Base-by-base conservation (phyloP, 2,329 filamentous ascomycete genomes). In the Colletotrichum sp. region DNA sequence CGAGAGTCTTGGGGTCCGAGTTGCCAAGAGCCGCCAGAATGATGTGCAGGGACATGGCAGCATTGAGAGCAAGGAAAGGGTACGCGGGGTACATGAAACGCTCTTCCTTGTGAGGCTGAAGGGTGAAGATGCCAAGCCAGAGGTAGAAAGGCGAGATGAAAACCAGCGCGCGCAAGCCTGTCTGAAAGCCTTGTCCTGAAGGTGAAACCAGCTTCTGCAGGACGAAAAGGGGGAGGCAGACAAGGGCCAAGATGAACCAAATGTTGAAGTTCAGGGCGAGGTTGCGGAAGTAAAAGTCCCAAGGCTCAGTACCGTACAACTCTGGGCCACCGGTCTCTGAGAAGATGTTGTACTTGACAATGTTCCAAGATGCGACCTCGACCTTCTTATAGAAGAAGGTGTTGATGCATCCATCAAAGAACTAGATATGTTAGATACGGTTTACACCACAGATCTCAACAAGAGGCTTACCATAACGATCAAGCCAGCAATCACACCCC, bases 41-140 rank as follows among this genome's bases (percentile, higher is more conserved):
- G 74, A 98, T 94, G 83, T 99, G 96, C 44, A 98, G 87, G 6
- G 95, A 91, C 69, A 98, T 90, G 10, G 96, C 95, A 4, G 96
- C 96, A 81, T 98, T 98, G 44, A 99, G 89, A 1, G 95, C 94
- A 49, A 99, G 89, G 78, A 96, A 95, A 1, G 97, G 97, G 81
- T 99, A 99, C 3, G 92, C 95, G 0, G 97, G 97, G 81, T 98
- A 99, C 96, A 99, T 99, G 87, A 99, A 99, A 8, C 97, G 91
- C 85, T 99, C 97, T 84, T 99, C 97, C 82, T 99, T 99, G 86
- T 99, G 97, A 18, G 97, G 95, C 83, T 99, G 97, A 10, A 94
- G 83, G 0, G 95, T 96, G 86, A 99, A 99, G 77, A 99, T 97
- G 5, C 86, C 91, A 32, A 99, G 90, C 97, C 97, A 99, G 82